Conservation (phyloP, 768 basidiomycete species). For the Fibroporia radiculosa region DNA sequence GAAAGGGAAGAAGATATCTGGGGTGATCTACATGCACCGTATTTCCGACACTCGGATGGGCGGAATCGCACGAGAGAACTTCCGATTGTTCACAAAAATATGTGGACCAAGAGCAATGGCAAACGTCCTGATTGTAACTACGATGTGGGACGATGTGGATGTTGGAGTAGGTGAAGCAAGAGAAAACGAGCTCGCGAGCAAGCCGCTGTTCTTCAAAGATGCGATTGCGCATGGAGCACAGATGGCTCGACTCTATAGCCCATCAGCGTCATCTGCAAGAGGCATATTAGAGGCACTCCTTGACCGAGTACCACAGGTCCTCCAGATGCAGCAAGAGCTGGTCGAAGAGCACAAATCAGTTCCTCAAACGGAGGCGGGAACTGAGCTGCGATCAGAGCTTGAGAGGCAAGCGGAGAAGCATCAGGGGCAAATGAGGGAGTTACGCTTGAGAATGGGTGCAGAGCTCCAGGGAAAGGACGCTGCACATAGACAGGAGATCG, state of each 20-base stretch:
- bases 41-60: slow-evolving; percentile 29
- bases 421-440: slow-evolving; percentile 2
- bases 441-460: slow-evolving; percentile 23
- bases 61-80: slow-evolving; percentile 25
- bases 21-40: slow-evolving; percentile 28
- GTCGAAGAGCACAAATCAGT: slow-evolving; percentile 5
- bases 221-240: slow-evolving; percentile 7
- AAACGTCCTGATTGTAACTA: slow-evolving; percentile 30
- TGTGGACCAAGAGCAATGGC: slow-evolving; percentile 25
- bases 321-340: slow-evolving; percentile 11
- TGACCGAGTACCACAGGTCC: not conserved
- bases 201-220: slow-evolving; percentile 10
- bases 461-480: not conserved
- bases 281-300: slow-evolving; percentile 4
- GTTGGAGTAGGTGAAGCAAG: not conserved
- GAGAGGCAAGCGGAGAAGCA: slow-evolving; percentile 9
- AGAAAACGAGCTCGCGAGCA: slow-evolving; percentile 10
- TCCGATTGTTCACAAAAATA: slow-evolving; percentile 27
- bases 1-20: slow-evolving; percentile 16
- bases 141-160: slow-evolving; percentile 27
- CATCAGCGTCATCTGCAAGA: slow-evolving; percentile 5
- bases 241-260: slow-evolving; percentile 7
- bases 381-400: slow-evolving; percentile 13
- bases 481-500: not conserved
- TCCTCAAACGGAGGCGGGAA: slow-evolving; percentile 10